Evolutionary conservation across 441 rosid genomes (phyloP).

Genomic region (Euphorbia neoarborescens): DNA sequence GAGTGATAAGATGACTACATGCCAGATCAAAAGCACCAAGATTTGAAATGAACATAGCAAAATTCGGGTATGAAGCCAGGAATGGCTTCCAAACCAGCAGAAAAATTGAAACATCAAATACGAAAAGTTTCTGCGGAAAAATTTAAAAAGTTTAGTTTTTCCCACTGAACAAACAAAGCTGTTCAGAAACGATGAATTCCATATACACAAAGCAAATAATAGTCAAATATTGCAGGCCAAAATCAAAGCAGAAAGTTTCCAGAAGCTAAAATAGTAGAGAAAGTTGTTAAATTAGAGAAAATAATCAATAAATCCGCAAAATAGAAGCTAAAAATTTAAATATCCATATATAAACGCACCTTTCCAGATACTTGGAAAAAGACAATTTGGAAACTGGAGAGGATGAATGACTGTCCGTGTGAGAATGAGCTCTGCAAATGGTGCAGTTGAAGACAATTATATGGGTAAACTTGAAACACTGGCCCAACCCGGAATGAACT

Average conservation of each 20-base stretch:
- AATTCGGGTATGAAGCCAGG: background rate
- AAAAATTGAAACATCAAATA: background rate
- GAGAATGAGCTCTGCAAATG: background rate
- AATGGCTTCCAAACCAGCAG: background rate
- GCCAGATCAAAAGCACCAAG: background rate
- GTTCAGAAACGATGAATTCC: background rate
- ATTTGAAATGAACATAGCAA: background rate
- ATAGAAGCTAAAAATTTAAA: background rate
- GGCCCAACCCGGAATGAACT: background rate
- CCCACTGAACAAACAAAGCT: background rate
- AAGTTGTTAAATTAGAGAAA: background rate
- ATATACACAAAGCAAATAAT: background rate
- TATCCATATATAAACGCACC: constrained; percentile 3
- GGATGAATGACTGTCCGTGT: background rate
- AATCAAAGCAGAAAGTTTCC: background rate
- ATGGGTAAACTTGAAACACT: background rate
- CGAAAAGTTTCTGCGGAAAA: background rate
- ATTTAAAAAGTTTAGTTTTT: background rate
- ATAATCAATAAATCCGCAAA: background rate
- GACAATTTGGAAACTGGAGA: background rate
- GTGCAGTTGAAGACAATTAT: background rate
- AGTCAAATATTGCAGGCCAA: constrained; percentile 1
- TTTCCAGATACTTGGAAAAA: background rate
- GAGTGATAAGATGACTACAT: background rate
- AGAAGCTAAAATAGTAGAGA: background rate